These are phyloP conservation scores for Trapa bicornis DNA, from an alignment of 345 rosid genomes.

Conservation along the genomic window DNA sequence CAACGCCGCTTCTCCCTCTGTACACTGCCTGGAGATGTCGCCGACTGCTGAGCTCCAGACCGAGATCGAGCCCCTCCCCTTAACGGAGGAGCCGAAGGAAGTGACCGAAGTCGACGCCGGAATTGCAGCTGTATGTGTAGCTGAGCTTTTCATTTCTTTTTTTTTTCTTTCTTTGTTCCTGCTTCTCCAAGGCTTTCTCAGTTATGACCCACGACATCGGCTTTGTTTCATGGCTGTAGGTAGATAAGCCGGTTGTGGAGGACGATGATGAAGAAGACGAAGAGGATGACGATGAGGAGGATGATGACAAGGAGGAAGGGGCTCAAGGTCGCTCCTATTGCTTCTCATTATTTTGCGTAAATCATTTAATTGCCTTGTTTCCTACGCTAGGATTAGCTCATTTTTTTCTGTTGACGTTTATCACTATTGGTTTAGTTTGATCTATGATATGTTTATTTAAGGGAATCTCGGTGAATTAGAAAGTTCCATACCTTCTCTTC, in stretches of 20 bases:
- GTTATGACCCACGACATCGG: not conserved
- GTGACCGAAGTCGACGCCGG: not conserved
- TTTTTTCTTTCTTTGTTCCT: too few species aligned
- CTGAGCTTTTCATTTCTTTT: not conserved
- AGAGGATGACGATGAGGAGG: conserved; percentile 62
- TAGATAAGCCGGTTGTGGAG: conserved; percentile 49
- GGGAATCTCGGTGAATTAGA: not conserved
- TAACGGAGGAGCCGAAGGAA: conserved; percentile 7
- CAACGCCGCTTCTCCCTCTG: not conserved
- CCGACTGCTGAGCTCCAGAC: conserved; percentile 5
- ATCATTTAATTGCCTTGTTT: not conserved
- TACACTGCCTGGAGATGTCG: conserved; percentile 4
- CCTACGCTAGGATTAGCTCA: not conserved
- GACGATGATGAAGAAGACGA: conserved; percentile 65
- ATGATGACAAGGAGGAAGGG: conserved; percentile 48
- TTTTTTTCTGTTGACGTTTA: not conserved
- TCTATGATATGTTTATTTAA: not conserved
- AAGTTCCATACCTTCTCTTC: not conserved
- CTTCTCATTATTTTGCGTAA: not conserved
- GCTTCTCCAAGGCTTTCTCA: not conserved
- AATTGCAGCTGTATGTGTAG: not conserved
- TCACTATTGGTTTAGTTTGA: not conserved
- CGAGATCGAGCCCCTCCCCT: not conserved
- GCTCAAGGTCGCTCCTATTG: conserved; percentile 29
- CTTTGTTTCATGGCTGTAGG: conserved; percentile 6